These are phyloP conservation scores for Bjerkandera adusta DNA, from an alignment of 1,284 basidiomycete species.

Conservation along the genomic window DNA sequence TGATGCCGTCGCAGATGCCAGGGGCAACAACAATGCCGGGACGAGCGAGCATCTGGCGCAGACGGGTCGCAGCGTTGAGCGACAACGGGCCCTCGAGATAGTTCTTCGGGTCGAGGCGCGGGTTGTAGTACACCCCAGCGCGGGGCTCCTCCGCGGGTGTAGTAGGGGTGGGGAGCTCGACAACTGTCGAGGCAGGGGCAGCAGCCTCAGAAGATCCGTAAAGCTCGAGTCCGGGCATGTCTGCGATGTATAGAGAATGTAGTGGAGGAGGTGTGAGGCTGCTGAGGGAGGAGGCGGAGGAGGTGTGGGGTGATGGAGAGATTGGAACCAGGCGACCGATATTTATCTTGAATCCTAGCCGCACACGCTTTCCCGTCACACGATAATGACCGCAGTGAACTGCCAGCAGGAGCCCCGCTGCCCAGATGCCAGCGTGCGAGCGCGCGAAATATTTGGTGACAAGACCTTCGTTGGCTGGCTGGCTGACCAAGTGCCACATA, in stretches of 20 bases:
- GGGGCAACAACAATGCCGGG: constrained; percentile 78
- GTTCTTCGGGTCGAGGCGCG: constrained; percentile 66
- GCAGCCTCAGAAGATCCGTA: constrained; percentile 30
- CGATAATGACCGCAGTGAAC: too few species aligned
- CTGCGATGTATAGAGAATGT: too few species aligned
- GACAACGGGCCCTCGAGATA: constrained; percentile 69
- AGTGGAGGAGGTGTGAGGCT: too few species aligned
- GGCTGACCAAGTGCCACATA: background rate
- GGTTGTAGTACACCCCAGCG: constrained; percentile 44
- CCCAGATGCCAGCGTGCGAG: too few species aligned
- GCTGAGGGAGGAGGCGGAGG: too few species aligned
- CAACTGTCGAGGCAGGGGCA: constrained; percentile 19
- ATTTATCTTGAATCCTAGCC: too few species aligned
- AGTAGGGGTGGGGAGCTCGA: constrained; percentile 11
- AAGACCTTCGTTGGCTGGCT: background rate
- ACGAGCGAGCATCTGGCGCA: constrained; percentile 73
- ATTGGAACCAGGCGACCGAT: too few species aligned
- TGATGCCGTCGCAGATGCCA: constrained; percentile 81
- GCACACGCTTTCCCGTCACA: too few species aligned
- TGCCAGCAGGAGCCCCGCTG: too few species aligned
- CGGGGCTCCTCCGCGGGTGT: too few species aligned
- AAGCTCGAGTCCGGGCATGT: constrained; percentile 44
- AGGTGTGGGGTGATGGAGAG: too few species aligned
- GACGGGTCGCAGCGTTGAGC: constrained; percentile 64
- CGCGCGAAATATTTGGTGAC: too few species aligned